Evolutionary conservation across 345 rosid genomes (phyloP).

Genomic region (Ceriops tagal): DNA sequence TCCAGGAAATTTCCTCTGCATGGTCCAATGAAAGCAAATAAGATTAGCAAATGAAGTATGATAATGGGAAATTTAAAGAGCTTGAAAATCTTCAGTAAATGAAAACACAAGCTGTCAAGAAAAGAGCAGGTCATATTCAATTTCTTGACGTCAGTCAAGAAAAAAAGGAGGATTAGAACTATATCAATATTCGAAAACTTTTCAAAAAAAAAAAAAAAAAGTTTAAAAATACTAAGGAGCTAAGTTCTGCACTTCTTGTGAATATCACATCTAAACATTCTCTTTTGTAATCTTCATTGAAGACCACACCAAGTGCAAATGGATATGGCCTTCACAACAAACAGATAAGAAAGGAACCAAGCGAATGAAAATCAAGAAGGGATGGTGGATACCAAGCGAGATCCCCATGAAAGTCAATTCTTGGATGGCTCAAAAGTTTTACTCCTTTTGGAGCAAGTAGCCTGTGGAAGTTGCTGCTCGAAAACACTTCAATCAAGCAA

Average conservation of each 20-base stretch:
- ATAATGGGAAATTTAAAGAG: no score
- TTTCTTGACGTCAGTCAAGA: not conserved
- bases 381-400: constrained; percentile 16
- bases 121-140: no score
- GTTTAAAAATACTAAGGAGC: not conserved
- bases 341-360: not conserved
- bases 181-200: not conserved
- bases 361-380: not conserved
- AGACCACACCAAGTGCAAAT: not conserved
- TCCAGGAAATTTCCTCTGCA: constrained; percentile 52
- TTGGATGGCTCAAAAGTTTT: not conserved
- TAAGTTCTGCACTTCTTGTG: not conserved
- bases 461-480: not conserved
- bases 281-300: not conserved
- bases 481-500: not conserved
- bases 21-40: not conserved
- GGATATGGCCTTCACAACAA: not conserved
- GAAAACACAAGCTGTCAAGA: no score
- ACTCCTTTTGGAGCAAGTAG: not conserved
- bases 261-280: not conserved
- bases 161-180: not conserved
- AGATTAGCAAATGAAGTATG: no score
- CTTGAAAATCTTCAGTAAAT: no score
- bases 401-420: constrained; percentile 29
- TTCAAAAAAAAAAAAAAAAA: not conserved